A percentile compares a stretch with the other conserved stretches of the same genome.
Conservation (phyloP, 306 rosid genomes). For the Prunus mongolica region DNA sequence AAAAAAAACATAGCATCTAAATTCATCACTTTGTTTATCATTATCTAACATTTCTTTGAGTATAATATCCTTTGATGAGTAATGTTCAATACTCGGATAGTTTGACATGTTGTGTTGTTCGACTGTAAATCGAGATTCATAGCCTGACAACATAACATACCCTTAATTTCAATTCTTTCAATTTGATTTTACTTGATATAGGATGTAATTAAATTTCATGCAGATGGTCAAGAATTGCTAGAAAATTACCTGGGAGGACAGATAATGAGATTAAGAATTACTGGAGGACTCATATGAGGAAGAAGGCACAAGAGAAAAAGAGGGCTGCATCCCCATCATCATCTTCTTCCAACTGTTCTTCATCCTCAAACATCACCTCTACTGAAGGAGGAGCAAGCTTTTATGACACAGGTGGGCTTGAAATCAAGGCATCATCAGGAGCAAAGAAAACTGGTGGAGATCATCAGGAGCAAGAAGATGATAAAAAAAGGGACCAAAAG, state of each 20-base stretch:
- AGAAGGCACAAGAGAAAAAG: constrained; percentile 78
- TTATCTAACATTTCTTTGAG: neutral
- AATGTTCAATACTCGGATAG: neutral
- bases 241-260: constrained; percentile 88
- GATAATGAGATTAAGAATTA: constrained; percentile 96
- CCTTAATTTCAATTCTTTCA: neutral
- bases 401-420: constrained; percentile 70
- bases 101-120: neutral
- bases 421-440: constrained; percentile 16
- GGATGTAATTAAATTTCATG: neutral
- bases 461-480: constrained; percentile 9
- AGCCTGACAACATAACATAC: neutral
- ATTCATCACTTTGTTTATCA: neutral
- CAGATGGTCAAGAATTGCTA: constrained; percentile 97
- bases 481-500: constrained; percentile 21
- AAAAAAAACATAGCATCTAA: neutral
- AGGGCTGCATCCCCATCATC: constrained; percentile 24
- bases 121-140: neutral
- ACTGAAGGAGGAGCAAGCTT: constrained; percentile 65
- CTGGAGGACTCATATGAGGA: constrained; percentile 96
- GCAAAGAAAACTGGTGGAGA: constrained; percentile 16
- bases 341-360: constrained; percentile 31
- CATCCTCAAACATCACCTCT: constrained; percentile 50
- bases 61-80: neutral
- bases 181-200: neutral